A percentile compares a stretch with the other conserved stretches of the same genome.
Conservation (phyloP, 2,329 filamentous ascomycete genomes). For the Fusarium udum region DNA sequence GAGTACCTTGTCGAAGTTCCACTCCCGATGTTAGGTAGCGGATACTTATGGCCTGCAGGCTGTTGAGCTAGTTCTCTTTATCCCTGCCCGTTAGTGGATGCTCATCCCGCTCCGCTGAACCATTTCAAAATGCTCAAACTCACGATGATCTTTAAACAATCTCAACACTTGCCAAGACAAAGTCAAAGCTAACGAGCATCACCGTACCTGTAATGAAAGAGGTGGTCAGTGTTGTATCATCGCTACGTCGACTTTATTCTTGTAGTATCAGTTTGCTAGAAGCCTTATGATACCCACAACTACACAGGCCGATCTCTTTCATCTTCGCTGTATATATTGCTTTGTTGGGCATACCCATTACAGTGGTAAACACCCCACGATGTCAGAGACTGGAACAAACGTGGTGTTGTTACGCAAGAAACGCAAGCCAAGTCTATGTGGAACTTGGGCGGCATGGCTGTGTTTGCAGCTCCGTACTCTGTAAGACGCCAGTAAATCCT, state of each 20-base stretch:
- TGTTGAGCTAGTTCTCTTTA: slow-evolving; percentile 28
- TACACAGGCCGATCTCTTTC: slow-evolving; percentile 2
- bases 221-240: slow-evolving; percentile 1
- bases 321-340: not conserved
- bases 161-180: slow-evolving; percentile 34
- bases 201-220: slow-evolving; percentile 18
- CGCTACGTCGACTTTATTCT: slow-evolving; percentile 2
- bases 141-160: slow-evolving; percentile 40
- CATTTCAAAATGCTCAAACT: slow-evolving; percentile 34
- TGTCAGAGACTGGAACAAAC: slow-evolving; percentile 23
- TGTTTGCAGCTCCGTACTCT: slow-evolving; percentile 3
- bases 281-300: slow-evolving; percentile 1
- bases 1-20: slow-evolving; percentile 36
- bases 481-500: slow-evolving; percentile 21
- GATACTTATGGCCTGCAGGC: slow-evolving; percentile 27
- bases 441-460: slow-evolving; percentile 32
- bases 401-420: slow-evolving; percentile 34
- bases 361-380: slow-evolving; percentile 12
- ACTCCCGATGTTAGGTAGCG: slow-evolving; percentile 30
- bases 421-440: slow-evolving; percentile 30
- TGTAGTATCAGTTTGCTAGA: slow-evolving; percentile 16
- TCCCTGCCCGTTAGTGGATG: slow-evolving; percentile 30
- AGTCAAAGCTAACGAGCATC: slow-evolving; percentile 4
- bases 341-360: not conserved
- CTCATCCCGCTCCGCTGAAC: slow-evolving; percentile 40